Percentiles rank a stretch among this genome's conserved stretches.
Conservation (phyloP, 192 early-diverging fungal genomes). For the Backusella circina region DNA sequence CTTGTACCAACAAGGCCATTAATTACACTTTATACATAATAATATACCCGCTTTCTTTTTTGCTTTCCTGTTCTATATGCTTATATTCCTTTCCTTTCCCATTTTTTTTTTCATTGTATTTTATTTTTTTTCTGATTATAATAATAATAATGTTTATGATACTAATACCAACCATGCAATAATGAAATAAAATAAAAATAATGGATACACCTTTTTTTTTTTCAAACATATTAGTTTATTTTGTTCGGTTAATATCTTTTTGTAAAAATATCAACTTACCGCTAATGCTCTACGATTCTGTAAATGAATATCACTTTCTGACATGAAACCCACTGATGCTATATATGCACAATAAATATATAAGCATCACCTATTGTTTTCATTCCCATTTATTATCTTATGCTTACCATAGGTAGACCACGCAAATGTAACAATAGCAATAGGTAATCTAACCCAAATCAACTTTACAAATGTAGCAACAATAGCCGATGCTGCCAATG, state of each 20-base stretch:
- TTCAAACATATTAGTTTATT: not conserved
- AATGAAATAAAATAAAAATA: conserved; percentile 92
- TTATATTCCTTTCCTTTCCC: not conserved
- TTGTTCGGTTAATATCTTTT: not conserved
- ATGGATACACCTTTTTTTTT: conserved; percentile 61
- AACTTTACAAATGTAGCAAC: conserved; percentile 61
- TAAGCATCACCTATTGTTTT: no score
- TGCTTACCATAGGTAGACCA: conserved; percentile 81
- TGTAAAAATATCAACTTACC: conserved; percentile 36
- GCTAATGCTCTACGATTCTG: conserved; percentile 82
- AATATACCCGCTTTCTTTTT: not conserved
- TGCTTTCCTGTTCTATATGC: no score
- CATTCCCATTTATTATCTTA: not conserved
- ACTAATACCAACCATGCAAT: conserved; percentile 92
- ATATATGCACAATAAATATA: not conserved
- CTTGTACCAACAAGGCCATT: conserved; percentile 34
- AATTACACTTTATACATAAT: not conserved
- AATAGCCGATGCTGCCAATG: conserved; percentile 77
- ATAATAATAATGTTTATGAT: conserved; percentile 41
- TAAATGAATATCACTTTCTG: conserved; percentile 69
- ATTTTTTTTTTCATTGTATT: not conserved
- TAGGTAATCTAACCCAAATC: conserved; percentile 68
- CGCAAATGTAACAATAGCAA: conserved; percentile 71
- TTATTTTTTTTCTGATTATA: not conserved
- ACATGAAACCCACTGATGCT: conserved; percentile 90